Percentiles rank a stretch among this genome's conserved stretches.
Evolutionary conservation across 495 filamentous ascomycete species (phyloP).

Genomic region (Jackrogersella multiformis): DNA sequence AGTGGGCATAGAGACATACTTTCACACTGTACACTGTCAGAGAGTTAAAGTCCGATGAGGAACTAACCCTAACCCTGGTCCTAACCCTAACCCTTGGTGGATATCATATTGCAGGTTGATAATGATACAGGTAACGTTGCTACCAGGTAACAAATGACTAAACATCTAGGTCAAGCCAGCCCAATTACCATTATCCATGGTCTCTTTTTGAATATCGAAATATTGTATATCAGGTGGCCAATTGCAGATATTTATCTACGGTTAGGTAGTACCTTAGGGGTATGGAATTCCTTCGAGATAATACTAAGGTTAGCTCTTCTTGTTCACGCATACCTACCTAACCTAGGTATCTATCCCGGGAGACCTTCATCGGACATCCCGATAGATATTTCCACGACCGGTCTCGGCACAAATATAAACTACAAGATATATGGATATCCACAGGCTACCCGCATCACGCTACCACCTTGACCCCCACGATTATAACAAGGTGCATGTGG

Average conservation of each 20-base stretch:
- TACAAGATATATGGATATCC: conserved; percentile 16
- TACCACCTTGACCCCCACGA: conserved; percentile 35
- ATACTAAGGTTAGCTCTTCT: not conserved
- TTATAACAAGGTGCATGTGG: conserved; percentile 10
- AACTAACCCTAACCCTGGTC: too few relatives aligned
- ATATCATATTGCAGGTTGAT: too few relatives aligned
- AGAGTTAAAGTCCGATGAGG: too few relatives aligned
- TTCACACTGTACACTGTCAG: too few relatives aligned
- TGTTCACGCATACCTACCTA: too few relatives aligned
- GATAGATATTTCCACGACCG: not conserved
- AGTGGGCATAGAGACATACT: too few relatives aligned
- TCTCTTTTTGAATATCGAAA: not conserved
- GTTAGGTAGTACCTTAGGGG: too few relatives aligned
- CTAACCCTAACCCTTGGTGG: too few relatives aligned
- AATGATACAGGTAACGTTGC: too few relatives aligned
- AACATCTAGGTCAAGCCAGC: too few relatives aligned
- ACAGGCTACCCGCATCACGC: conserved; percentile 14
- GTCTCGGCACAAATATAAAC: conserved; percentile 9
- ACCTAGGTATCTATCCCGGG: not conserved
- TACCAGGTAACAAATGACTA: too few relatives aligned
- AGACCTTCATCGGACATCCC: conserved; percentile 18
- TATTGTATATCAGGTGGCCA: conserved; percentile 11
- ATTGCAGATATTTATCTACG: too few relatives aligned
- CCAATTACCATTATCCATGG: not conserved
- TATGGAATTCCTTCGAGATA: not conserved